Percentiles rank a stretch among this genome's conserved stretches.
Conservation (phyloP, 176 grass and related monocot species). For the Oryza brachyantha region DNA sequence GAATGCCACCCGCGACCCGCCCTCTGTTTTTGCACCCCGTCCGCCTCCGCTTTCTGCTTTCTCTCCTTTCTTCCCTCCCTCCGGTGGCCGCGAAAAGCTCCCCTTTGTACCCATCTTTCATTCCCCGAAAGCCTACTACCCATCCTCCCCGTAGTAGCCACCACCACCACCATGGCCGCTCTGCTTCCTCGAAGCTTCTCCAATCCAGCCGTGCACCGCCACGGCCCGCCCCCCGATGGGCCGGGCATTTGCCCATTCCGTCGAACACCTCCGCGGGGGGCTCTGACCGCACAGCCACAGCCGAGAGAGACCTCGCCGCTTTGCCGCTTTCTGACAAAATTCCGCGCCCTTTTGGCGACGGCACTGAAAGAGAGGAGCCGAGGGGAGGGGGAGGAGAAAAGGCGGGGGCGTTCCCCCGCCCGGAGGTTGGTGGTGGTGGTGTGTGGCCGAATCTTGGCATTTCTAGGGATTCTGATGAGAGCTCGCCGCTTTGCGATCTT, state of each 20-base stretch:
- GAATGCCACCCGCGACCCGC: conserved; percentile 22
- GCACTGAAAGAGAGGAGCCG: conserved; percentile 49
- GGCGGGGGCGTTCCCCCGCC: too few species aligned
- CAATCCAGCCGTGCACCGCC: conserved; percentile 29
- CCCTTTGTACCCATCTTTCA: conserved; percentile 56
- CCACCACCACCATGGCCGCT: conserved; percentile 20
- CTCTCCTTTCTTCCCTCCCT: conserved; percentile 17
- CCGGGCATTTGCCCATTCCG: conserved; percentile 25
- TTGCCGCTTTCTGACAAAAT: conserved; percentile 72
- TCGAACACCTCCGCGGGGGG: not conserved
- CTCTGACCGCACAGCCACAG: not conserved
- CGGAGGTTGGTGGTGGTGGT: not conserved
- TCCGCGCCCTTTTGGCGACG: conserved; percentile 44
- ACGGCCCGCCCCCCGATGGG: conserved; percentile 34
- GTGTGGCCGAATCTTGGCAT: conserved; percentile 69
- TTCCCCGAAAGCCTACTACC: conserved; percentile 35
- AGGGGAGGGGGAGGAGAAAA: conserved; percentile 1
- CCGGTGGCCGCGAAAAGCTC: conserved; percentile 39
- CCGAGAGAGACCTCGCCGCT: not conserved
- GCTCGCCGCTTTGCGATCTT: conserved; percentile 31
- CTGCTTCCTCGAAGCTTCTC: conserved; percentile 83
- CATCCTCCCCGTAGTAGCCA: conserved; percentile 8
- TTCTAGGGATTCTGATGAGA: conserved; percentile 59
- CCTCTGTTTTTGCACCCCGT: conserved; percentile 19
- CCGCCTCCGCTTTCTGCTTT: conserved; percentile 30